A percentile compares a stretch with the other conserved stretches of the same genome.
These are phyloP conservation scores for Amauroascus niger DNA, from an alignment of 2,329 filamentous ascomycete genomes.

Conservation along the genomic window DNA sequence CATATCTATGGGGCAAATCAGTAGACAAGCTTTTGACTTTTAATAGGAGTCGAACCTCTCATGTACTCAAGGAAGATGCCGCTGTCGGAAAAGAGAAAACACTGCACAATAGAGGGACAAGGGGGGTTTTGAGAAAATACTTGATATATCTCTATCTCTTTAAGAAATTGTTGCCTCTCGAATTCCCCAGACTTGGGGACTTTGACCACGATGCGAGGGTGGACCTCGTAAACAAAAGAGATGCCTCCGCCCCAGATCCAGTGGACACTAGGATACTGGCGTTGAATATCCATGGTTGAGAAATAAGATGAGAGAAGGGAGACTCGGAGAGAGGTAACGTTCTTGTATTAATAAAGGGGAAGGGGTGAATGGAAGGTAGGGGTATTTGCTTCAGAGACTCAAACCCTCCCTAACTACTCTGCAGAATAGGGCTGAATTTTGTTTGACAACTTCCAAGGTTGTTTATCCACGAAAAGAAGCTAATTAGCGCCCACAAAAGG, in stretches of 20 bases:
- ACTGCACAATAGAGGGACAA: conserved; percentile 22
- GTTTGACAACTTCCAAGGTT: too few species aligned
- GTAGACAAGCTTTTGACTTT: conserved; percentile 11
- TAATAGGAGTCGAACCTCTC: conserved; percentile 19
- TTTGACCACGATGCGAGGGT: conserved; percentile 26
- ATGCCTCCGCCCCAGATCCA: conserved; percentile 23
- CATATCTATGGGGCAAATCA: conserved; percentile 19
- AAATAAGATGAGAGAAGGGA: too few species aligned
- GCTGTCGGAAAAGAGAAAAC: conserved; percentile 18
- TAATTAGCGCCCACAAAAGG: too few species aligned
- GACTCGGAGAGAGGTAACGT: too few species aligned
- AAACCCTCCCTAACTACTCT: too few species aligned
- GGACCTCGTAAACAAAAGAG: conserved; percentile 24
- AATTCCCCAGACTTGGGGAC: conserved; percentile 18
- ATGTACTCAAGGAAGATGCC: conserved; percentile 27
- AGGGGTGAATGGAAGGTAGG: too few species aligned
- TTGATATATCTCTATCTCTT: conserved; percentile 23
- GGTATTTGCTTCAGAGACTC: too few species aligned
- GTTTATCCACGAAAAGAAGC: too few species aligned
- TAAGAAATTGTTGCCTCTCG: conserved; percentile 22
- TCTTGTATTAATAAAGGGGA: too few species aligned
- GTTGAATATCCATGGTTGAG: conserved; percentile 19
- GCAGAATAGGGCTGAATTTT: too few species aligned
- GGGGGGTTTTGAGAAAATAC: conserved; percentile 19
- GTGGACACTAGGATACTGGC: conserved; percentile 18